Evolutionary conservation across 2,329 filamentous ascomycete genomes (phyloP).

Genomic region (Xylaria sp.): DNA sequence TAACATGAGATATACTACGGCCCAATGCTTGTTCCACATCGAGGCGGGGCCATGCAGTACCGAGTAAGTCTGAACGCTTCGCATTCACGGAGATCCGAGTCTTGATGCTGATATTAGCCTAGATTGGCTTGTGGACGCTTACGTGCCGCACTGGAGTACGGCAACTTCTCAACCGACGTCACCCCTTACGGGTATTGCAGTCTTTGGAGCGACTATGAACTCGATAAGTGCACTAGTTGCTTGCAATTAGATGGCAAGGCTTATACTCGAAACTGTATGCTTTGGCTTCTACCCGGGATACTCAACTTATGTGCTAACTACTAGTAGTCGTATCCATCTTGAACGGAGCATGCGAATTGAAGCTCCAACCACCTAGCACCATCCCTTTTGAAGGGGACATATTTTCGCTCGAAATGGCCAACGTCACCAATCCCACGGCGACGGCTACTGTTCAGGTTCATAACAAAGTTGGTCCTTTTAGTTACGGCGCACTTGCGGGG

Average conservation of each 20-base stretch:
- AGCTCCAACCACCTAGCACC: conserved; percentile 51
- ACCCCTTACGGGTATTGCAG: conserved; percentile 61
- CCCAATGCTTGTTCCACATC: conserved; percentile 59
- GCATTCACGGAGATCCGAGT: background rate
- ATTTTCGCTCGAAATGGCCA: conserved; percentile 56
- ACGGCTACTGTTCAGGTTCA: conserved; percentile 47
- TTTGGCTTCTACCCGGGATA: background rate
- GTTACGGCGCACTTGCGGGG: conserved; percentile 62
- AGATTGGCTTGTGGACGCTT: conserved; percentile 61
- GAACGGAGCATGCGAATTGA: conserved; percentile 61
- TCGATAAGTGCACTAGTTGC: conserved; percentile 55
- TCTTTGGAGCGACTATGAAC: conserved; percentile 49
- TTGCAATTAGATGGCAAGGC: conserved; percentile 46
- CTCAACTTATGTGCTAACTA: conserved; percentile 9
- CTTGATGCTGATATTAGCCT: conserved; percentile 35
- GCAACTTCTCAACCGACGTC: conserved; percentile 53
- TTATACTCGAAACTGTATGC: conserved; percentile 61
- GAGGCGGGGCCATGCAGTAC: conserved; percentile 57
- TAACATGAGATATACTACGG: conserved; percentile 62
- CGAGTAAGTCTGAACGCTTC: conserved; percentile 46
- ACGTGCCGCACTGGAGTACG: conserved; percentile 52
- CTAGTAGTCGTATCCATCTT: conserved; percentile 47
- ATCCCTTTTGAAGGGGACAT: conserved; percentile 58
- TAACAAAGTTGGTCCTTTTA: conserved; percentile 54
- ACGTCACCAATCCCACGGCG: conserved; percentile 56